Evolutionary conservation across 2,329 filamentous ascomycete genomes (phyloP), one percentile per base, ranked within the genome.

Genomic region (Alternaria sp.): DNA sequence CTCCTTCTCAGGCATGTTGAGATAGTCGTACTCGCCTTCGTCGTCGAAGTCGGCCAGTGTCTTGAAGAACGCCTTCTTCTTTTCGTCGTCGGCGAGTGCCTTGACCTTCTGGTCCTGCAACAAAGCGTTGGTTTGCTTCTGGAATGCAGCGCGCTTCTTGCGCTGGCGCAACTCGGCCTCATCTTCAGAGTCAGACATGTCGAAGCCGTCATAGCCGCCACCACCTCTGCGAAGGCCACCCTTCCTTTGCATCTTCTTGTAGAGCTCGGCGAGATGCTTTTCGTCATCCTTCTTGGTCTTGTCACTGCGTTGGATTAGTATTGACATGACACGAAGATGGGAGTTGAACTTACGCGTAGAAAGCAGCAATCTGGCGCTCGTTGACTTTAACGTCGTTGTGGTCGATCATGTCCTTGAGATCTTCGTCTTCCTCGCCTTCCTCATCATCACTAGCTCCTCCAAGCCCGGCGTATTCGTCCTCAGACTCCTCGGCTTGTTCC

Each of bases 391-490:
- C 90, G 30, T 89, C 88, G 59, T 88, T 89, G 23, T 91, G 88
- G 76, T 98, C 94, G 75, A 99, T 97, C 88, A 99, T 96, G 66
- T 93, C 90, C 70, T 91, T 88, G 66, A 96, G 88, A 8, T 91
- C 87, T 28, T 89, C 89, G 61, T 92, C 89, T 63, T 93, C 91
- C 59, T 90, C 90, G 46, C 87, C 90, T 47, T 89, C 90, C 68
- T 95, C 93, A 69, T 98, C 95, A 64, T 95, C 94, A 79, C 94
- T 95, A 11, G 85, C 91, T 66, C 96, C 96, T 69, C 96, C 96
- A 10, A 99, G 85, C 5, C 96, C 96, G 43, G 94, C 95, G 78
- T 98, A 99, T 79, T 99, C 96, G 77, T 99, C 96, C 77, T 99
- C 96, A 0, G 96, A 99, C 81, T 99, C 96, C 73, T 97, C 93